These are phyloP conservation scores for Phoma sp. DNA, from an alignment of 2,329 filamentous ascomycete genomes.

Conservation along the genomic window DNA sequence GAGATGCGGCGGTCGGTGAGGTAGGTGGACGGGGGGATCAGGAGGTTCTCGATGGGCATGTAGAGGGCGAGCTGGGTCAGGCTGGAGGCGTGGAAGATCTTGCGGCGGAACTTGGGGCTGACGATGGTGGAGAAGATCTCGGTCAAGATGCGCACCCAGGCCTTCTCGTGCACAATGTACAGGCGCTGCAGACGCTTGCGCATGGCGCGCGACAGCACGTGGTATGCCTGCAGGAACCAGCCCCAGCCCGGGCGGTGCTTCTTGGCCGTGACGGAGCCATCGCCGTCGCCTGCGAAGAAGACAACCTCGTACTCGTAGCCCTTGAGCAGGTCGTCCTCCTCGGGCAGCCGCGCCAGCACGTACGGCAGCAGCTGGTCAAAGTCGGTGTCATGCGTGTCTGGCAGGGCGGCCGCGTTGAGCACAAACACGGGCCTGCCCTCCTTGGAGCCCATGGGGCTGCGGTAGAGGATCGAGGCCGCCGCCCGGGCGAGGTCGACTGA, in stretches of 20 bases:
- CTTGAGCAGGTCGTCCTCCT: conserved; percentile 60
- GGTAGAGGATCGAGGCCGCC: conserved; percentile 61
- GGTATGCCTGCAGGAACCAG: conserved; percentile 65
- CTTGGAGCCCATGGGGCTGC: conserved; percentile 57
- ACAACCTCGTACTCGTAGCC: conserved; percentile 63
- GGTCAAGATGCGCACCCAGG: conserved; percentile 62
- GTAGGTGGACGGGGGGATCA: conserved; percentile 61
- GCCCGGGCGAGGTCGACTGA: conserved; percentile 54
- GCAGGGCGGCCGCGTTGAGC: conserved; percentile 63
- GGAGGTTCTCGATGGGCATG: conserved; percentile 58
- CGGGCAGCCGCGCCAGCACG: conserved; percentile 60
- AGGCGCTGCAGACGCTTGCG: conserved; percentile 62
- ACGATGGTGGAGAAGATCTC: conserved; percentile 64
- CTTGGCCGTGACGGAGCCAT: conserved; percentile 53
- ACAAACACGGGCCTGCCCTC: conserved; percentile 60
- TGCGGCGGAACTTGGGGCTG: conserved; percentile 62
- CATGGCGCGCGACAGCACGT: conserved; percentile 60
- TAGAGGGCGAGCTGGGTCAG: conserved; percentile 57
- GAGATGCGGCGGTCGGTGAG: conserved; percentile 59
- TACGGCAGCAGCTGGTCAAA: conserved; percentile 62
- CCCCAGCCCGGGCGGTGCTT: conserved; percentile 59
- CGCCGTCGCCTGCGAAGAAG: conserved; percentile 62
- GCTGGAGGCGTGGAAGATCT: conserved; percentile 61
- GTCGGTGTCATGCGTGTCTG: conserved; percentile 60
- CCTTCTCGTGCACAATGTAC: conserved; percentile 64